Conservation (phyloP, 2,329 filamentous ascomycete genomes). For the Colletotrichum nymphaeae region DNA sequence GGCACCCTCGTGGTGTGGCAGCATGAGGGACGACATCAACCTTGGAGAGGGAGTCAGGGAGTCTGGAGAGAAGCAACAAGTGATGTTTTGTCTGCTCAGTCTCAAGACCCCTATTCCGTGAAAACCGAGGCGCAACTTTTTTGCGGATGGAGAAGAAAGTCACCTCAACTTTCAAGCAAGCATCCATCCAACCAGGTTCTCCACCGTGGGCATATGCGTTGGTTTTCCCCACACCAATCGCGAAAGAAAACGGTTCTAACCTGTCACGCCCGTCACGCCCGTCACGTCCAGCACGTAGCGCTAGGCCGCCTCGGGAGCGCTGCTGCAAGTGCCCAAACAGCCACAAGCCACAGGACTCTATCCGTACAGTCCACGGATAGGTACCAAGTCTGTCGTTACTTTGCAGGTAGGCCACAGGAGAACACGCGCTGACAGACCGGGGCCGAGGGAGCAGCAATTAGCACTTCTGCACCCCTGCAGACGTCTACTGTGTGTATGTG, state of each 20-base stretch:
- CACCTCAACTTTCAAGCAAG: neutral
- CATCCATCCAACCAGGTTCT: neutral
- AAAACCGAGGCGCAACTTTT: neutral
- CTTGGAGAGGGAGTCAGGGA: neutral
- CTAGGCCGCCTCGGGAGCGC: slow-evolving; percentile 21
- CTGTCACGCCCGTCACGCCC: neutral
- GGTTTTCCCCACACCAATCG: slow-evolving; percentile 31
- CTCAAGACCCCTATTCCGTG: slow-evolving; percentile 17
- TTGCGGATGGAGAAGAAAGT: neutral
- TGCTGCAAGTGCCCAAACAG: slow-evolving; percentile 22
- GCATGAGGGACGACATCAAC: neutral
- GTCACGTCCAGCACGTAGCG: neutral
- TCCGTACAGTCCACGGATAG: neutral
- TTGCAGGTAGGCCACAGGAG: slow-evolving; percentile 5
- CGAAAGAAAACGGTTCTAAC: slow-evolving; percentile 27
- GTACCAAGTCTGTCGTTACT: neutral
- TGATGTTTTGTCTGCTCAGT: neutral
- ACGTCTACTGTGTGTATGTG: neutral
- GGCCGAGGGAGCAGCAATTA: neutral
- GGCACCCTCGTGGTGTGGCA: neutral
- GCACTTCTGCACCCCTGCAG: slow-evolving; percentile 3
- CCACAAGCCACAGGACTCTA: neutral
- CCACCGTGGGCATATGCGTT: slow-evolving; percentile 32
- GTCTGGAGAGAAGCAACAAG: neutral
- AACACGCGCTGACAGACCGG: slow-evolving; percentile 27